Conservation (phyloP, 2,329 filamentous ascomycete genomes). For the Raffaelea deltoideospora region DNA sequence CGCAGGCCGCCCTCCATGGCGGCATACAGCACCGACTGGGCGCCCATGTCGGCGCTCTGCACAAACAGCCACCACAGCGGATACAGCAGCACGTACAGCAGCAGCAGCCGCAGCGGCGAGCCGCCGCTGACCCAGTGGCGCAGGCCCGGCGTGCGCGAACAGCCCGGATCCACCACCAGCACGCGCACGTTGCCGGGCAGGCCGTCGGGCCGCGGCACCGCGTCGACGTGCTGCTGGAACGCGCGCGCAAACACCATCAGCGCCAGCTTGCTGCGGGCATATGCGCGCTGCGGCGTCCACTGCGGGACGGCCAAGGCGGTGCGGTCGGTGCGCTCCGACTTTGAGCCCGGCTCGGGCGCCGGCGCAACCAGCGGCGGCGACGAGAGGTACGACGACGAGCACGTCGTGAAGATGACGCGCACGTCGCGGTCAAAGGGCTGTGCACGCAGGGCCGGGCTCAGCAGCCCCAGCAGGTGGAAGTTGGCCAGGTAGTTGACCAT, state of each 20-base stretch:
- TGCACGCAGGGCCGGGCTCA: conserved; percentile 76
- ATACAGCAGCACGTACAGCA: conserved; percentile 64
- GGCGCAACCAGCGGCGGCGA: conserved; percentile 46
- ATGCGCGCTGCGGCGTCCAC: conserved; percentile 42
- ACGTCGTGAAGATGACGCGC: conserved; percentile 72
- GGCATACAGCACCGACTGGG: conserved; percentile 74
- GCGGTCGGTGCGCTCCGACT: neutral
- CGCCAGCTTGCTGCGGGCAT: conserved; percentile 57
- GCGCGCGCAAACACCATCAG: conserved; percentile 79
- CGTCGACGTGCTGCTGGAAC: conserved; percentile 81
- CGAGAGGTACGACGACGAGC: conserved; percentile 73
- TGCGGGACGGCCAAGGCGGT: conserved; percentile 23
- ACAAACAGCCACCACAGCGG: conserved; percentile 74
- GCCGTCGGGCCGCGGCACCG: conserved; percentile 71
- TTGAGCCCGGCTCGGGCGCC: conserved; percentile 1
- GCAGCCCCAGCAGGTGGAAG: conserved; percentile 83
- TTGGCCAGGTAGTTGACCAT: conserved; percentile 91
- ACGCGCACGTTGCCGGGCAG: conserved; percentile 71
- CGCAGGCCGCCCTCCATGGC: conserved; percentile 66
- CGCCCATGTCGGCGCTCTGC: conserved; percentile 70
- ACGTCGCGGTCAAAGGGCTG: conserved; percentile 93
- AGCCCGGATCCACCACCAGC: conserved; percentile 75
- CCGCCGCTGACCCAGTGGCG: conserved; percentile 77
- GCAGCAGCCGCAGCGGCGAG: conserved; percentile 60
- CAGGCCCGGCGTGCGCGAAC: conserved; percentile 72